Conservation (phyloP, 2,329 filamentous ascomycete genomes). For the Nemania sp. region DNA sequence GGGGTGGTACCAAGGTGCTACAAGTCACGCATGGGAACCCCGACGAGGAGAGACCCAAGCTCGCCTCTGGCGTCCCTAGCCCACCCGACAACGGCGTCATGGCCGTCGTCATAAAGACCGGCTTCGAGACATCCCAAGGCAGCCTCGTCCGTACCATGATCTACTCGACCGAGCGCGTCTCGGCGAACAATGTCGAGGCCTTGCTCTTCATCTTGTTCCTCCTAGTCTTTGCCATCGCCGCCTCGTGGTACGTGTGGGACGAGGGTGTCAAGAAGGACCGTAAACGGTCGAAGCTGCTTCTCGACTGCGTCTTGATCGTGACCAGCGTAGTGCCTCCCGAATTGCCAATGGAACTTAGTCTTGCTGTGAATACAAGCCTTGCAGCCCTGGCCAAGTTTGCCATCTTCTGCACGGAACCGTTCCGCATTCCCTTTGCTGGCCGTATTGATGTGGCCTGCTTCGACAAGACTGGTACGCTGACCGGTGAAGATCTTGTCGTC, state of each 20-base stretch:
- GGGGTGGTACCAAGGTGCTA: conserved; percentile 95
- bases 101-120: conserved; percentile 94
- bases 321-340: conserved; percentile 98
- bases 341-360: conserved; percentile 94
- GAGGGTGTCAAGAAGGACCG: conserved; percentile 93
- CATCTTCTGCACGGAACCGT: conserved; percentile 98
- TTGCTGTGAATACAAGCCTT: conserved; percentile 97
- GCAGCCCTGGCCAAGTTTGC: conserved; percentile 92
- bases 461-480: conserved; percentile 96
- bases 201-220: conserved; percentile 98
- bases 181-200: conserved; percentile 96
- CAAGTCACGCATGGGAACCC: conserved; percentile 88
- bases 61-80: conserved; percentile 76
- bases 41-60: conserved; percentile 72
- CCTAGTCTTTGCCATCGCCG: conserved; percentile 92
- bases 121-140: conserved; percentile 97
- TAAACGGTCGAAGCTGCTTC: conserved; percentile 94
- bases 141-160: conserved; percentile 99
- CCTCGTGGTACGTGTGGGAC: conserved; percentile 98
- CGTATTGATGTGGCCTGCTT: conserved; percentile 97
- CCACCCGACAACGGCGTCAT: conserved; percentile 93
- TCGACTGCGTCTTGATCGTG: conserved; percentile 96
- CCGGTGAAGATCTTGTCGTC: conserved; percentile 94
- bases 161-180: conserved; percentile 97
- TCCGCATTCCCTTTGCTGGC: conserved; percentile 95